Base-by-base conservation (phyloP, 1,284 basidiomycete genomes). In the Coniophora puteana region DNA sequence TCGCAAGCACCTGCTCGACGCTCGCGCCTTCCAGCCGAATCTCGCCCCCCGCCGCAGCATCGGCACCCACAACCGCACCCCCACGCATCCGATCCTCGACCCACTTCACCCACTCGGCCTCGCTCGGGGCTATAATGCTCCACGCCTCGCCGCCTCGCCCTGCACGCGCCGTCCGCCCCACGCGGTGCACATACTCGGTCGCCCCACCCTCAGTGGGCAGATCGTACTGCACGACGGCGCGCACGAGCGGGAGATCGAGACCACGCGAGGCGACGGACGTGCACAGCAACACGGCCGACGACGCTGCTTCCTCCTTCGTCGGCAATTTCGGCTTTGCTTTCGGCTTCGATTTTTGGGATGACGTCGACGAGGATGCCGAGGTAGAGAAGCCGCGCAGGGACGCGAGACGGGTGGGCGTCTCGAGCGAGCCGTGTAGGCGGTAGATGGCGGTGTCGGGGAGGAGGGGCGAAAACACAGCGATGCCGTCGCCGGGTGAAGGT, bases 241-340 rank as follows among this genome's bases (percentile, higher is more conserved):
- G 83, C 7, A 99, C 93, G n/a, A 92, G 78, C 3, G 93, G 93
- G 33, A 99, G 69, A 68, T 99, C 96, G n/a, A 99, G 76, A 57
- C 96, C 96, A 57, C 96, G 90, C 23, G 94, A 93, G 1, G 95
- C 96, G 42, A 99, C 93, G 2, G 93, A 95, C 1, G 96, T 99
- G 58, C 94, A 98, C 29, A 99, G 72, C 6, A 99, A 73, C 36
- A 99, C 78, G 1, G 92, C 83, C 2, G 77, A 76, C 0, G 54
- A 50, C 7, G 55, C 43, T 4, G 64, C 45, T n/a, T n/a, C n/a
- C n/a, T n/a, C n/a, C n/a, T n/a, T n/a, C n/a, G n/a, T n/a, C 35
- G 45, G 53, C 36, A 40, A 52, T 51, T 64, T 68, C 23, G 46
- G 49, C 47, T 66, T 71, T 28, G 46, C 51, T n/a, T n/a, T n/a